Evolutionary conservation across 2,329 filamentous ascomycete species (phyloP), one percentile per base, ranked within the genome.

Genomic region (Hawksworthiomyces lignivorus): DNA sequence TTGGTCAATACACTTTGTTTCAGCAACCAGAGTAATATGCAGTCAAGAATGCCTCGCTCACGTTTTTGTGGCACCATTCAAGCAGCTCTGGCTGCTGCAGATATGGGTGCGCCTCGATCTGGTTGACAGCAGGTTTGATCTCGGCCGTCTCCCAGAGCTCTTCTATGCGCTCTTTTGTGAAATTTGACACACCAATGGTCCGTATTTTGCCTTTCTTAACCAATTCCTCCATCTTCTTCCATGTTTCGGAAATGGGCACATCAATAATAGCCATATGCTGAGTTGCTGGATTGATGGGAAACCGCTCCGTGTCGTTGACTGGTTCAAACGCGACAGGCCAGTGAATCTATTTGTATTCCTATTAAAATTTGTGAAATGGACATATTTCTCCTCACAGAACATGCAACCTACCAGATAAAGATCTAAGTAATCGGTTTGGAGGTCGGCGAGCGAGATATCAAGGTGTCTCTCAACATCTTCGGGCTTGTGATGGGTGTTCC

Each of bases 101-200:
- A 65, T 82, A 82, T 5, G 79, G 80, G 62, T 83, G 80, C 61
- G 81, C 77, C 62, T 83, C 79, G 60, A 83, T 77, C 64, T 83
- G 80, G 50, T 54, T 54, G 18, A 83, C 70, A 29, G 73, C 33
- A 63, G 72, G 48, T 69, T 73, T 30, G 72, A 66, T 48, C 40
- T 68, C 67, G 39, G 75, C 75, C 59, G 36, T 38, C 32, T 36
- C 34, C 29, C 31, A 39, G 37, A 82, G 62, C 58, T 82, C 76
- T 60, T 80, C 72, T 45, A 83, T 57, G 20, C 73, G 63, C 51
- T 72, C 67, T 15, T 68, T 68, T 52, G 69, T 72, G 65, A 78
- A 79, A 65, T 81, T 81, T 60, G 65, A 70, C 49, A 81, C 67
- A 46, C 77, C 77, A 50, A 81, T 77, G 50, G 68, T 68, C 54